Evolutionary conservation across 257 asterid genomes (phyloP), one percentile per base, ranked within the genome.

Genomic region (Penstemon davidsonii): DNA sequence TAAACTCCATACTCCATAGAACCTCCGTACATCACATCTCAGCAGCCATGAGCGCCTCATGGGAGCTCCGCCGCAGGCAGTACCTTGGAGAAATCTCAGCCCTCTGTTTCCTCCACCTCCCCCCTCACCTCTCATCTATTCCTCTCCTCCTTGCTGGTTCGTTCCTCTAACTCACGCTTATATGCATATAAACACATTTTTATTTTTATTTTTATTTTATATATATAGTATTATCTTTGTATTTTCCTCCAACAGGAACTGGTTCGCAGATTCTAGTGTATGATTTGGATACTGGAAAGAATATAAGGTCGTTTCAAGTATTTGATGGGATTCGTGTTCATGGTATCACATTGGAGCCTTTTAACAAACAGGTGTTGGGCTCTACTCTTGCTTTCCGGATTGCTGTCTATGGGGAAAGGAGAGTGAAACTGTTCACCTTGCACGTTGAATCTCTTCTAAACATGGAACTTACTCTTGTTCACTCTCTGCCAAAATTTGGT

Each of bases 61-160:
- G 81, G 76, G 72, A 52, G 58, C 86, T 88, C 72, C 78, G 69
- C 38, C 74, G 85, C 40, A 92, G 97, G 40, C 82, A 76, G 54
- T 93, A 93, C 82, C 81, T 93, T 9, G 98, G 98, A 67, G 98
- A 93, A 55, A 85, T 90, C 50, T 90, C 98, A 5, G 98, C 98
- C 12, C 90, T 93, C 60, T 88, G 94, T 70, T 88, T 93, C 74
- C 88, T 93, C 65, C 90, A 80, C 38, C 89, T 84, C 61, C 96
- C 96, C 10, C 64, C 78, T 60, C 78, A 75, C 58, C 47, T 81
- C 47, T 81, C 91, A 36, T 64, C 87, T 41, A 78, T 83, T 55
- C 95, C 96, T 68, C 81, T 84, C 54, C 96, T 93, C 55, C 82
- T 93, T 4, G 94, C 98, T 42, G 98, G 98, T 86, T n/a, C 8